phyloP scores from a whole-genome alignment of 805 yeast genomes.

The Barnettozyma sucrosica region DNA sequence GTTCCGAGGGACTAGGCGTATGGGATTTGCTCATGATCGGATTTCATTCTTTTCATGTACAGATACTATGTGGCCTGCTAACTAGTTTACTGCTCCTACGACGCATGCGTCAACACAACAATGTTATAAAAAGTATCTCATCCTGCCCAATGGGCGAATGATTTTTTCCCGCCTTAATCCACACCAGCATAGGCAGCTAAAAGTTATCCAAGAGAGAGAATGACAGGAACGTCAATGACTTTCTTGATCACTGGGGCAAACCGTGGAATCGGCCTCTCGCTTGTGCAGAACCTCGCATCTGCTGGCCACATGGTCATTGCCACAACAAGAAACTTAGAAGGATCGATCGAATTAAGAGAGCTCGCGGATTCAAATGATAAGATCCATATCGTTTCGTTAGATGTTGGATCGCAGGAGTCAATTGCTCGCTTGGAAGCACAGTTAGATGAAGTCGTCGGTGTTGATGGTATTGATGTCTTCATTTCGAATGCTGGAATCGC shows the following conservation, averaged over 20 bases:
- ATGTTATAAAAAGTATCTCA: too few relatives aligned
- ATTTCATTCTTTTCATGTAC: neutral
- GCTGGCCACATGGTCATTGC: slow-evolving; percentile 1
- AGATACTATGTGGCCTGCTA: too few relatives aligned
- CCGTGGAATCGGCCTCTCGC: slow-evolving; percentile 1
- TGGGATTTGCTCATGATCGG: neutral
- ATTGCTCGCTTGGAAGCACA: slow-evolving; percentile 4
- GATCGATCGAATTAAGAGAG: slow-evolving; percentile 1
- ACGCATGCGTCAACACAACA: too few relatives aligned
- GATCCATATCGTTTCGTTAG: slow-evolving; percentile 9
- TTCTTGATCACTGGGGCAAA: slow-evolving; percentile 5
- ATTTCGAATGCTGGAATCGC: slow-evolving; percentile 15
- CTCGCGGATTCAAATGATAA: slow-evolving; percentile 2
- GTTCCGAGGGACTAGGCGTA: neutral
- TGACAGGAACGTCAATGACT: too few relatives aligned
- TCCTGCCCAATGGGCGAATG: too few relatives aligned
- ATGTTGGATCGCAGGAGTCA: slow-evolving; percentile 10
- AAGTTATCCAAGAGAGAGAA: too few relatives aligned
- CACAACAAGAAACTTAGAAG: neutral
- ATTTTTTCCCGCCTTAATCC: too few relatives aligned
- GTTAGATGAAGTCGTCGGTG: slow-evolving; percentile 2
- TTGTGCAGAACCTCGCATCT: neutral
- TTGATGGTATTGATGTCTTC: slow-evolving; percentile 13
- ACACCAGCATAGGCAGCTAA: too few relatives aligned
- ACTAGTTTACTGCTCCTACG: too few relatives aligned